Conservation (phyloP, 768 basidiomycete genomes). For the Dentipellis sp. region DNA sequence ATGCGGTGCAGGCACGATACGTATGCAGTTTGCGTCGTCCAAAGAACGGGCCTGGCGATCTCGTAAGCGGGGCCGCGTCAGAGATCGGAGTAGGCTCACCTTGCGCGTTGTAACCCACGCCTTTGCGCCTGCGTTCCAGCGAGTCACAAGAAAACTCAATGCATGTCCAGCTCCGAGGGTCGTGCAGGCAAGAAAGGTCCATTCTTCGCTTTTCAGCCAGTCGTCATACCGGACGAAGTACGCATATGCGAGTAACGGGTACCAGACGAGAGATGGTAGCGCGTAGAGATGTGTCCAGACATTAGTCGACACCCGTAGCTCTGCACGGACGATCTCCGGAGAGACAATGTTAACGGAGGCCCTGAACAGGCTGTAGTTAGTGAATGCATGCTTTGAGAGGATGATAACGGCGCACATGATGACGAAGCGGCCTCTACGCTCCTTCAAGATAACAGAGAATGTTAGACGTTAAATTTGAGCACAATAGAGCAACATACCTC, state of each 20-base stretch:
- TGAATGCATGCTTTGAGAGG: too few species aligned
- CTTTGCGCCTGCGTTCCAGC: slow-evolving; percentile 76
- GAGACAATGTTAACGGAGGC: slow-evolving; percentile 46
- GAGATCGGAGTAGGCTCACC: slow-evolving; percentile 31
- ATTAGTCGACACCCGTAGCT: slow-evolving; percentile 57
- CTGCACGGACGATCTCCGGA: slow-evolving; percentile 57
- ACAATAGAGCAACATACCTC: too few species aligned
- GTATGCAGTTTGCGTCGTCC: slow-evolving; percentile 70
- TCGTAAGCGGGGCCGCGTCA: background rate
- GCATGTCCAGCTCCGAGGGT: slow-evolving; percentile 81
- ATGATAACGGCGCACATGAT: too few species aligned
- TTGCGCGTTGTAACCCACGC: slow-evolving; percentile 74
- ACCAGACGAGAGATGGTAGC: slow-evolving; percentile 69
- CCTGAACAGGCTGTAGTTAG: slow-evolving; percentile 17
- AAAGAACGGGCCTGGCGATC: slow-evolving; percentile 45
- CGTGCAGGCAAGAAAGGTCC: slow-evolving; percentile 93
- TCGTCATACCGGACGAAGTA: slow-evolving; percentile 88
- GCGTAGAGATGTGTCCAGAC: slow-evolving; percentile 67
- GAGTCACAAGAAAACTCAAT: slow-evolving; percentile 83
- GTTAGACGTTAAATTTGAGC: too few species aligned
- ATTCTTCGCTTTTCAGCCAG: slow-evolving; percentile 91
- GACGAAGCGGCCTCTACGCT: too few species aligned
- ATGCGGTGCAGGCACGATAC: slow-evolving; percentile 71
- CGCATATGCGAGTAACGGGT: slow-evolving; percentile 80
- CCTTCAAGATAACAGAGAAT: too few species aligned